Base-by-base conservation (phyloP, 2,329 filamentous ascomycete genomes). In the Fusarium sp. region DNA sequence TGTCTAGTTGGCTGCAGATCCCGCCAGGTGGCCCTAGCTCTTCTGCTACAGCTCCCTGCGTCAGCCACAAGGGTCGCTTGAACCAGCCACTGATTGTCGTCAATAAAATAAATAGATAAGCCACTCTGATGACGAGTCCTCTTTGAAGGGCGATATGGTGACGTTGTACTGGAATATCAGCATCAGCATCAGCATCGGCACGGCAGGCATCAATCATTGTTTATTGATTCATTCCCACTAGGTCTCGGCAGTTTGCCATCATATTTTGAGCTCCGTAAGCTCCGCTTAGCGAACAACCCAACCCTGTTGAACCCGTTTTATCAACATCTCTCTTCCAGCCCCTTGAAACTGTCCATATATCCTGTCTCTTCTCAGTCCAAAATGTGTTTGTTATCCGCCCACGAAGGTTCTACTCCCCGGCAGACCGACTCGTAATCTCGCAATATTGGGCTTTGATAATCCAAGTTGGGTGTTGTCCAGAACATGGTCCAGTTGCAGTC, bases 401-500 rank as follows among this genome's bases (percentile, higher is more conserved):
- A 92, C 9, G 87, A 90, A 14, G 89, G 89, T 62, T 85, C 80
- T 34, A 91, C 85, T 15, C 80, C 80, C 57, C 91, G 86, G 76
- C 92, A 94, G n/a, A 94, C 91, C 54, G 85, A 85, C 77, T 93
- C 91, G 75, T 94, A 94, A 76, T 94, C 91, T 62, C 79, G 77
- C 65, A 93, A 88, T 47, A 80, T 84, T 62, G 83, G 80, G 36
- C 84, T 81, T 62, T 87, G 84, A 46, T 87, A 81, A 43, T 88
- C 82, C 57, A 91, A 84, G 46, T 88, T 87, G 1, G 88, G 85
- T 2, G 92, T 96, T 3, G 96, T 99, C 94, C 96, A 99, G 76
- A 99, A 99, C 94, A 98, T 98, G 5, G 94, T 94, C 96, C 96
- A 99, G 72, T 94, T 91, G 45, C 88, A 92, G n/a, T 88, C 89